These are phyloP conservation scores for Hypoxylon rubiginosum DNA, from an alignment of 2,329 filamentous ascomycete genomes.

Conservation along the genomic window DNA sequence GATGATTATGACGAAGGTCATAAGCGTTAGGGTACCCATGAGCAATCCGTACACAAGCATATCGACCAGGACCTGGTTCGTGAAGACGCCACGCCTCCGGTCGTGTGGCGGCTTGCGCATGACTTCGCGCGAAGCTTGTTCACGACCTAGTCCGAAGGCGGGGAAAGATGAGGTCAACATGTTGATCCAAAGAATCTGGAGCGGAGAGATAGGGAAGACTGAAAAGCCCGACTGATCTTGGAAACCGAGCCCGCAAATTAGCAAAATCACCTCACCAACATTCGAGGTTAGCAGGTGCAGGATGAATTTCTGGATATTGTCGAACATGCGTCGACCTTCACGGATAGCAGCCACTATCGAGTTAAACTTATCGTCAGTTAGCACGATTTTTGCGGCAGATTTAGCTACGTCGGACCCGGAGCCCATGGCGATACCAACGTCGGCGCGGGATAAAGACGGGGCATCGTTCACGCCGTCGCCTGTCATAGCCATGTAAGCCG, in stretches of 20 bases:
- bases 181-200: constrained; percentile 94
- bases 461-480: constrained; percentile 91
- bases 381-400: constrained; percentile 82
- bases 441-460: constrained; percentile 82
- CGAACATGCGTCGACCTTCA: constrained; percentile 86
- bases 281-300: constrained; percentile 85
- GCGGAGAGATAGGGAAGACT: constrained; percentile 86
- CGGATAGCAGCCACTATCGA: constrained; percentile 86
- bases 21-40: constrained; percentile 78
- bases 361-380: constrained; percentile 91
- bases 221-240: constrained; percentile 79
- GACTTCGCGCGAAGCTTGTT: constrained; percentile 80
- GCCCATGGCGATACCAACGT: constrained; percentile 94
- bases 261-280: constrained; percentile 84
- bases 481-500: constrained; percentile 86
- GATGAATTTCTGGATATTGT: constrained; percentile 91
- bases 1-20: constrained; percentile 75
- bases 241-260: constrained; percentile 86
- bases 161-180: constrained; percentile 91
- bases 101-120: constrained; percentile 85
- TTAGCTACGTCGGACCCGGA: constrained; percentile 89
- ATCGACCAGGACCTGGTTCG: constrained; percentile 80
- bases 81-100: constrained; percentile 78
- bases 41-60: constrained; percentile 84
- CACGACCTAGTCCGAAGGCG: constrained; percentile 88